A percentile compares a stretch with the other conserved stretches of the same genome.
Conservation (phyloP, 441 rosid genomes). For the Lepidium campestre region DNA sequence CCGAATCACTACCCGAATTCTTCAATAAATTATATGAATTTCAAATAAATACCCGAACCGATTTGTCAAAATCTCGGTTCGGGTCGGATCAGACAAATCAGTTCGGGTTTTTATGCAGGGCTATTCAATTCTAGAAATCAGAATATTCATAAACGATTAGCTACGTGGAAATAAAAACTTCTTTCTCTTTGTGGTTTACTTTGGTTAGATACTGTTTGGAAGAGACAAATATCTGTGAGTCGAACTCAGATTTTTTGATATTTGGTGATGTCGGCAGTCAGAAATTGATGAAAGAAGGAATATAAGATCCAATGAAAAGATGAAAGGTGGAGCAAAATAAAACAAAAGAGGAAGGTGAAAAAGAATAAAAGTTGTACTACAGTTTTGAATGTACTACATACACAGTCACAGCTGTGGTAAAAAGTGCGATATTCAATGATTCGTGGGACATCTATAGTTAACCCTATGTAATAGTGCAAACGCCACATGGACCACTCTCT, state of each 20-base stretch:
- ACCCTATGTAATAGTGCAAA: neutral
- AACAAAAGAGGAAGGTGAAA: neutral
- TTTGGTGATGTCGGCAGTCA: neutral
- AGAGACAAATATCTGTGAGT: neutral
- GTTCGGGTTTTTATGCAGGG: no score
- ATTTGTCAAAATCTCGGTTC: no score
- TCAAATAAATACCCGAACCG: no score
- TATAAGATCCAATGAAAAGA: conserved; percentile 6
- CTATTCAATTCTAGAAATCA: neutral
- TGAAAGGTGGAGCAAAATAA: neutral
- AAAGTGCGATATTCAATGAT: conserved; percentile 8
- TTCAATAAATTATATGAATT: no score
- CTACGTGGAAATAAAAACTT: neutral
- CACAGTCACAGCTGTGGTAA: neutral
- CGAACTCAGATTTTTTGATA: neutral
- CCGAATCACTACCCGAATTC: no score
- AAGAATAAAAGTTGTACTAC: conserved; percentile 11
- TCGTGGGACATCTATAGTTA: neutral
- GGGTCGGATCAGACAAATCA: no score
- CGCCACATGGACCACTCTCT: conserved; percentile 6
- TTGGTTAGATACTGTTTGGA: neutral
- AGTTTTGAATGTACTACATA: conserved; percentile 17
- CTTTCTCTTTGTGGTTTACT: neutral
- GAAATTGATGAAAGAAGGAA: neutral
- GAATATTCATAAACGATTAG: neutral